Evolutionary conservation across 164 flowering plant genomes (phyloP), one percentile per base, ranked within the genome.

Genomic region (Vitis vinifera): DNA sequence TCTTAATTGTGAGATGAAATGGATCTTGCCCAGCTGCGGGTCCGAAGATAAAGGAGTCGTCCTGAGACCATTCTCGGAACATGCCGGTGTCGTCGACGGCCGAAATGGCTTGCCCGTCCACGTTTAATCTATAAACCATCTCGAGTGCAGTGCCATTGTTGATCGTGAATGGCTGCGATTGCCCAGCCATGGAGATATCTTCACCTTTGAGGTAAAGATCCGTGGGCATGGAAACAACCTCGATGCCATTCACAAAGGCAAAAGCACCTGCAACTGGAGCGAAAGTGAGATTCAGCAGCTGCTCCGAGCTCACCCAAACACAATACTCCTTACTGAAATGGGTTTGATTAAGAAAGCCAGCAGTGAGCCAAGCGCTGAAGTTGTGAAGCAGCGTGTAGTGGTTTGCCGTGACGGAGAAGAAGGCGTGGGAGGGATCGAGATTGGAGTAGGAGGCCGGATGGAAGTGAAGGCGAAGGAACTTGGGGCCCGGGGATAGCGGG

Each of bases 211-310:
- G 56, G 67, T 70, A 56, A 9, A 64, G 67, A 17, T 48, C 63
- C 8, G 37, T 49, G 44, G 82, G 77, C 66, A 69, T 67, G 1
- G 79, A 68, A 2, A 76, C 60, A 27, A 79, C 17, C 67, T 79
- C 77, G 23, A 79, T 73, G 17, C 60, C 68, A 44, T 73, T 79
- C 15, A 79, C 66, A 55, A 79, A 79, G 7, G 70, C 82, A 49
- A 64, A 75, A 0, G 57, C 63, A 44, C 58, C 50, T 0, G 72
- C 12, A 12, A 69, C 59, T 37, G 78, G 78, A 11, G 48, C 55
- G 65, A 78, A 65, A 19, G 74, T 68, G 17, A 76, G 0, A 30
- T 68, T 75, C 14, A 67, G 52, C 9, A 16, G 10, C 15, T 37
- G 4, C 27, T 68, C 15, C 6, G 44, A 37, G 10, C 58, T 30